phyloP scores from a whole-genome alignment of 1,139 yeast species.

The Dujonia santamariae region DNA sequence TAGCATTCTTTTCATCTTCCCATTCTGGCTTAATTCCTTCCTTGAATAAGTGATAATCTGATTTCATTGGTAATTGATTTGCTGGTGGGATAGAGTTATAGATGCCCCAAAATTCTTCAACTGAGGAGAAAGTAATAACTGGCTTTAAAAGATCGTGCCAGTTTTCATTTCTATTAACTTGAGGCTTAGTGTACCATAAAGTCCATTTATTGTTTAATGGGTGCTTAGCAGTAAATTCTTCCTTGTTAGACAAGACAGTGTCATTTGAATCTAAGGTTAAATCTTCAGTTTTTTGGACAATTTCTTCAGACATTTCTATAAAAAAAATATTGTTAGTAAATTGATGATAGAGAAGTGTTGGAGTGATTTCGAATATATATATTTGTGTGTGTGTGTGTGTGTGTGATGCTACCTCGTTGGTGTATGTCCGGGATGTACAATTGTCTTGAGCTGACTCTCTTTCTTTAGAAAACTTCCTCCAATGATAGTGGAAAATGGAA shows the following conservation, averaged over 20 bases:
- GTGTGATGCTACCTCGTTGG: no score
- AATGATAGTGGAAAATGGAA: no score
- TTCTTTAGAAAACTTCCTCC: no score
- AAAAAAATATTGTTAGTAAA: no score
- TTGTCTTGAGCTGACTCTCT: no score
- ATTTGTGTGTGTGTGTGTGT: no score
- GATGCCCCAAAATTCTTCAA: conserved; percentile 99
- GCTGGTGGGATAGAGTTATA: conserved; percentile 93
- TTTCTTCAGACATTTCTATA: conserved; percentile 54
- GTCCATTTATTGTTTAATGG: conserved; percentile 95
- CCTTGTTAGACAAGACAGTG: conserved; percentile 66
- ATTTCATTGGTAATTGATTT: conserved; percentile 82
- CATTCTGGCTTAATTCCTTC: conserved; percentile 97
- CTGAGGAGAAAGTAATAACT: conserved; percentile 86
- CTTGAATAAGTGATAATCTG: conserved; percentile 95
- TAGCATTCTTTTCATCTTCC: conserved; percentile 87
- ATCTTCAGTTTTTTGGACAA: conserved; percentile 52
- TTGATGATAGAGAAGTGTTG: no score
- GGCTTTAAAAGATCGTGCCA: conserved; percentile 95
- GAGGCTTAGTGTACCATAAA: conserved; percentile 96
- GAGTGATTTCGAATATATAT: no score
- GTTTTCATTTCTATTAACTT: conserved; percentile 72
- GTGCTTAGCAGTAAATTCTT: conserved; percentile 78
- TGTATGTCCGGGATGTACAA: no score
- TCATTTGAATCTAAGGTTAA: conserved; percentile 46